Conservation (phyloP, 164 flowering plant genomes). For the Platanus orientalis region DNA sequence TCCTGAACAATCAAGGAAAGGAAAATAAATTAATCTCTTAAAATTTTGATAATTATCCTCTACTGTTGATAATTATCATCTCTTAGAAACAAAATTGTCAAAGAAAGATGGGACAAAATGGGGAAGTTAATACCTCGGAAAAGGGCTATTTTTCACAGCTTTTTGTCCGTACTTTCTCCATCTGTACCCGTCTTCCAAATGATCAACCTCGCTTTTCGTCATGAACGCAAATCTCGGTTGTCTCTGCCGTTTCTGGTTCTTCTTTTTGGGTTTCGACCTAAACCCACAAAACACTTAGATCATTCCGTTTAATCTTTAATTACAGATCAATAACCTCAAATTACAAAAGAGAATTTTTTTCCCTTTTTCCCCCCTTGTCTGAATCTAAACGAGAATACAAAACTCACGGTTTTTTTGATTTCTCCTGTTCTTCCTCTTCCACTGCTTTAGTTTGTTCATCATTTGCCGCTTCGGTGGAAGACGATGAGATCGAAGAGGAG, state of each 20-base stretch:
- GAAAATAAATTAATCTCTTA: background rate
- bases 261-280: constrained; percentile 72
- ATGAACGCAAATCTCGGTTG: constrained; percentile 90
- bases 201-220: constrained; percentile 88
- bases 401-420: constrained; percentile 50
- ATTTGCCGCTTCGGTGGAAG: constrained; percentile 53
- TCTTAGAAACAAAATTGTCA: no score
- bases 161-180: constrained; percentile 21
- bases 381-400: background rate
- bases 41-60: no score
- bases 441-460: constrained; percentile 25
- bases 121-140: constrained; percentile 1
- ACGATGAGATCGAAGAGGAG: constrained; percentile 65
- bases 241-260: constrained; percentile 63
- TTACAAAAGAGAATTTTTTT: no score
- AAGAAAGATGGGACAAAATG: background rate
- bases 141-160: constrained; percentile 14
- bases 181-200: constrained; percentile 84
- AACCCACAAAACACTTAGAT: no score
- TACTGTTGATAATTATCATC: no score
- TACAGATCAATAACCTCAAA: no score
- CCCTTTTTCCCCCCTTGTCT: no score
- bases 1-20: constrained; percentile 35
- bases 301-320: no score
- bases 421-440: constrained; percentile 36